phyloP scores from a whole-genome alignment of 768 basidiomycete genomes.

The Scleroderma bovista region DNA sequence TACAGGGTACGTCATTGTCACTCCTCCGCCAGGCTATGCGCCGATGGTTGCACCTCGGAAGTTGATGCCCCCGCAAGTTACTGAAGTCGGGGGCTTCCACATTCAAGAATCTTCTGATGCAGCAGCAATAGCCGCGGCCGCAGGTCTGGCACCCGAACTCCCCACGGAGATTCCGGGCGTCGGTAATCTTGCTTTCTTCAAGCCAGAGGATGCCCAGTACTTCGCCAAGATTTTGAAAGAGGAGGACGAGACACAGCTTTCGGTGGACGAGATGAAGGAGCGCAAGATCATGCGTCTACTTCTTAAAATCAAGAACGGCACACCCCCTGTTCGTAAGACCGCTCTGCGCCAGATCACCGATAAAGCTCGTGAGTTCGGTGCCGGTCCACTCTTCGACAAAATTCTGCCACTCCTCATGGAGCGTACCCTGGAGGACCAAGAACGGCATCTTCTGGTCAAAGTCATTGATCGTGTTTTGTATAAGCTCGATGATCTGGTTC shows the following conservation, averaged over 20 bases:
- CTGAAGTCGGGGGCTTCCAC: conserved; percentile 81
- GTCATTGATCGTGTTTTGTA: conserved; percentile 98
- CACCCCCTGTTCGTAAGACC: conserved; percentile 96
- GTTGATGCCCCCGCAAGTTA: conserved; percentile 50
- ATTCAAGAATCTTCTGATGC: conserved; percentile 94
- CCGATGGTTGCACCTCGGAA: conserved; percentile 64
- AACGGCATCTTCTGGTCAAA: conserved; percentile 95
- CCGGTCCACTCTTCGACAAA: conserved; percentile 97
- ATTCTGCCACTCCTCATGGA: conserved; percentile 98
- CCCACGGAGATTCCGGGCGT: conserved; percentile 98
- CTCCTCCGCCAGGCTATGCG: conserved; percentile 91
- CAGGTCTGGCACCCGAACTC: conserved; percentile 86
- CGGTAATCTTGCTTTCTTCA: conserved; percentile 96
- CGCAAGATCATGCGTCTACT: conserved; percentile 98
- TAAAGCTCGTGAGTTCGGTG: conserved; percentile 97
- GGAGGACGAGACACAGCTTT: conserved; percentile 89
- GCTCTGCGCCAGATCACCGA: conserved; percentile 98
- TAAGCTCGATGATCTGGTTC: conserved; percentile 97
- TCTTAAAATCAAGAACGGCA: conserved; percentile 99
- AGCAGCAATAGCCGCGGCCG: conserved; percentile 81
- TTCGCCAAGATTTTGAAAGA: conserved; percentile 95
- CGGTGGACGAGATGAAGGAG: conserved; percentile 98
- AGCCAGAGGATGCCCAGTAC: conserved; percentile 96
- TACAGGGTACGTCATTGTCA: conserved; percentile 85
- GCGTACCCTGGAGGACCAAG: conserved; percentile 95